A percentile compares a stretch with the other conserved stretches of the same genome.
Evolutionary conservation across 2,329 filamentous ascomycete species (phyloP).

Genomic region (Bimuria novae-zelandiae): DNA sequence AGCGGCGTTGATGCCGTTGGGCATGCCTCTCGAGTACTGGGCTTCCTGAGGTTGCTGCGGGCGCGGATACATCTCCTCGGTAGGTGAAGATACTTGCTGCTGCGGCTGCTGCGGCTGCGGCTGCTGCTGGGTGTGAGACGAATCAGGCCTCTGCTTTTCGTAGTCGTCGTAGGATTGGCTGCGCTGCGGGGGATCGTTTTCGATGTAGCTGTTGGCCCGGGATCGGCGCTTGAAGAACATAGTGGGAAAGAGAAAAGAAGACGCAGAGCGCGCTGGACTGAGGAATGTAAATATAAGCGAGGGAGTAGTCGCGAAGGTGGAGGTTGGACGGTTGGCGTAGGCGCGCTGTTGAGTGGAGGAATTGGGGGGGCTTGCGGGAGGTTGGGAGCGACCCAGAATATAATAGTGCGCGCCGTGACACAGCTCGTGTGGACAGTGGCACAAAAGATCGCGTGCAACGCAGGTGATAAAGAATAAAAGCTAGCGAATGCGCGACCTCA

Average conservation of each 20-base stretch:
- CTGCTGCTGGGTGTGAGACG: slow-evolving; percentile 14
- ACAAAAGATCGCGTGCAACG: background rate
- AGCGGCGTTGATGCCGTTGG: slow-evolving; percentile 24
- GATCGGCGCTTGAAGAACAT: slow-evolving; percentile 58
- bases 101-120: slow-evolving; percentile 36
- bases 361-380: slow-evolving; percentile 8
- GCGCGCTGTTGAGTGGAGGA: slow-evolving; percentile 9
- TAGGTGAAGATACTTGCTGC: slow-evolving; percentile 28
- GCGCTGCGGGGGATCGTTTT: slow-evolving; percentile 50
- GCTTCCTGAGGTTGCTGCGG: slow-evolving; percentile 48
- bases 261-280: background rate
- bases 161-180: slow-evolving; percentile 47
- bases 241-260: slow-evolving; percentile 30
- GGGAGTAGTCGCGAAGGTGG: background rate
- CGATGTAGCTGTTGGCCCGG: slow-evolving; percentile 54
- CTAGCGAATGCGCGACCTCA: background rate
- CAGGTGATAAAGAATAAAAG: slow-evolving; percentile 1
- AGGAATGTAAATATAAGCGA: slow-evolving; percentile 9
- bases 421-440: background rate
- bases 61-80: slow-evolving; percentile 53
- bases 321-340: background rate
- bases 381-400: slow-evolving; percentile 1
- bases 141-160: slow-evolving; percentile 47
- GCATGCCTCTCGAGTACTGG: slow-evolving; percentile 19
- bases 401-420: slow-evolving; percentile 7